A percentile compares a stretch with the other conserved stretches of the same genome.
phyloP scores from a whole-genome alignment of 352 stramenopile genomes.

The Globisporangium irregulare region DNA sequence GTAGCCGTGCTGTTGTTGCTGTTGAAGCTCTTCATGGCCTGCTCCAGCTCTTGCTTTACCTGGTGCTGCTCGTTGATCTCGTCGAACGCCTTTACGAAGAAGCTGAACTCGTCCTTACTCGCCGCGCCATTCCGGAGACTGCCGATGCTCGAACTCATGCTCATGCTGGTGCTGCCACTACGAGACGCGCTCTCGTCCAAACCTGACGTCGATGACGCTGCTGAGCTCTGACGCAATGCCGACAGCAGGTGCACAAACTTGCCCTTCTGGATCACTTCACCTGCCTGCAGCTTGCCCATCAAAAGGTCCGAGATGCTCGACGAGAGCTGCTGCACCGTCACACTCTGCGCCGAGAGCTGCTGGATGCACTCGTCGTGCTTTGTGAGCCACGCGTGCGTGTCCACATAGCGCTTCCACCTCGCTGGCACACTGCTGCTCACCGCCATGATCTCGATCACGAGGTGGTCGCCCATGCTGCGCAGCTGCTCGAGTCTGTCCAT shows the following conservation, averaged over 20 bases:
- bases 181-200: conserved; percentile 5
- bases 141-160: conserved; percentile 20
- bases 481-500: conserved; percentile 51
- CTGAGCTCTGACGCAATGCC: conserved; percentile 42
- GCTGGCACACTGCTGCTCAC: conserved; percentile 28
- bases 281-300: conserved; percentile 42
- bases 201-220: neutral
- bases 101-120: conserved; percentile 62
- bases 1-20: conserved; percentile 29
- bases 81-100: conserved; percentile 66
- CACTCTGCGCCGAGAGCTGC: conserved; percentile 36
- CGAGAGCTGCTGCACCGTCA: conserved; percentile 40
- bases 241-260: conserved; percentile 48
- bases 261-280: conserved; percentile 44
- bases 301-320: conserved; percentile 46
- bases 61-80: conserved; percentile 53
- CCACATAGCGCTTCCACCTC: conserved; percentile 43
- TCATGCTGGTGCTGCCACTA: conserved; percentile 39
- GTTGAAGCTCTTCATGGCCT: conserved; percentile 36
- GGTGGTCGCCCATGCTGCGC: conserved; percentile 45
- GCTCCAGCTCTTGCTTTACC: conserved; percentile 47
- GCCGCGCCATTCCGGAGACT: neutral
- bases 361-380: conserved; percentile 42
- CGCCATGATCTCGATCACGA: conserved; percentile 50
- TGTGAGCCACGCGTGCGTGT: conserved; percentile 32